A percentile compares a stretch with the other conserved stretches of the same genome.
Conservation (phyloP, 2,329 filamentous ascomycete genomes). For the Colletotrichum viniferum region DNA sequence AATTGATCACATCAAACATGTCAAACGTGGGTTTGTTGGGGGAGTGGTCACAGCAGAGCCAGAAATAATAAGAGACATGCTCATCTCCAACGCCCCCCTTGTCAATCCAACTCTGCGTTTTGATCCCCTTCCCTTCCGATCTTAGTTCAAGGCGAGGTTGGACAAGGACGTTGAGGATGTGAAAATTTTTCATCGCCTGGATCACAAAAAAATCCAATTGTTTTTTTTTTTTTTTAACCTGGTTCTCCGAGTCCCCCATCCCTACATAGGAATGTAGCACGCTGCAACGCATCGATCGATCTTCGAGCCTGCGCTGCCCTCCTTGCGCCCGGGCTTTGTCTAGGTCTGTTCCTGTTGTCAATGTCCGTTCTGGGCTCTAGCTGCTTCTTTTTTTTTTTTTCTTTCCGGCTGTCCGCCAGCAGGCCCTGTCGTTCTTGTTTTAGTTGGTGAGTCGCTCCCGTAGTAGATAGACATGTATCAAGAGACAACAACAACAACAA, state of each 20-base stretch:
- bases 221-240: not conserved
- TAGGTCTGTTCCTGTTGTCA: conserved; percentile 1
- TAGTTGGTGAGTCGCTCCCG: not conserved
- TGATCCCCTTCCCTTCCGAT: not conserved
- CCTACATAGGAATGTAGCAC: not conserved
- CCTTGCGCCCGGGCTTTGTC: not conserved
- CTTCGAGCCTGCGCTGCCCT: not conserved
- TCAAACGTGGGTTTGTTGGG: not conserved
- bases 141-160: not conserved
- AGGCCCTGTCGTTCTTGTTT: not conserved
- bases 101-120: not conserved
- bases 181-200: not conserved
- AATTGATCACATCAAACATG: not conserved
- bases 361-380: not conserved
- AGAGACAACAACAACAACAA: conserved; percentile 14
- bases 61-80: not conserved
- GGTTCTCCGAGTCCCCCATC: not conserved
- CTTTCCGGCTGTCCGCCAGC: not conserved
- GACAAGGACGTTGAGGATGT: not conserved
- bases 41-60: not conserved
- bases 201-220: not conserved
- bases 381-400: not conserved
- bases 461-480: not conserved
- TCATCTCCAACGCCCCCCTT: not conserved
- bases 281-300: conserved; percentile 8